These are phyloP conservation scores for Colletotrichum sp. DNA, from an alignment of 2,329 filamentous ascomycete genomes.

Conservation along the genomic window DNA sequence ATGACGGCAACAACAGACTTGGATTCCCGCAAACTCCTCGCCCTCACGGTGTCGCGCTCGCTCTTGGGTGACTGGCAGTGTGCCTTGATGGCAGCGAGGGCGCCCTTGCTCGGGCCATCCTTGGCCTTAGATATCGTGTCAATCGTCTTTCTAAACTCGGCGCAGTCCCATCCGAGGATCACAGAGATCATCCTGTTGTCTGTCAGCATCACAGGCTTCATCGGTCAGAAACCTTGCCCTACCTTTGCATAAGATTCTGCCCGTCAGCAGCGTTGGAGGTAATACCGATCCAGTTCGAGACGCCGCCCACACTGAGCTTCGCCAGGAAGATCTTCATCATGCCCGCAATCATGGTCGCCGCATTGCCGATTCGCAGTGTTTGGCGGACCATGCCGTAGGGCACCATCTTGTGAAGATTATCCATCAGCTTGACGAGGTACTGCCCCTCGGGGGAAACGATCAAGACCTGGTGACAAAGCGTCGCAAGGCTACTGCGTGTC, in stretches of 20 bases:
- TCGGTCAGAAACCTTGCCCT: neutral
- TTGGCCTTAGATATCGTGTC: conserved; percentile 69
- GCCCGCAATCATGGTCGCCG: conserved; percentile 80
- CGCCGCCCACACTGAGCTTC: conserved; percentile 75
- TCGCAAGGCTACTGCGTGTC: conserved; percentile 62
- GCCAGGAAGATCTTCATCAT: conserved; percentile 76
- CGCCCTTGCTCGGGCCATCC: conserved; percentile 62
- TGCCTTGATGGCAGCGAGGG: conserved; percentile 64
- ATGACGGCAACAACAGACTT: conserved; percentile 72
- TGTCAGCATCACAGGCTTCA: conserved; percentile 9
- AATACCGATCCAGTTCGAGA: conserved; percentile 82
- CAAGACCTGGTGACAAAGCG: conserved; percentile 76
- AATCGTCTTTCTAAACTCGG: conserved; percentile 70
- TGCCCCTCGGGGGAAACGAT: conserved; percentile 77
- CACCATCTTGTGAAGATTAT: conserved; percentile 72
- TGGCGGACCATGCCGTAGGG: conserved; percentile 77
- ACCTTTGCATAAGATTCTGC: conserved; percentile 78
- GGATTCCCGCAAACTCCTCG: conserved; percentile 52
- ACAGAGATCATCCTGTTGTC: conserved; percentile 70
- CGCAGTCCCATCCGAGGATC: conserved; percentile 74
- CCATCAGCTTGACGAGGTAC: conserved; percentile 73
- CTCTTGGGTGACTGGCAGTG: conserved; percentile 58
- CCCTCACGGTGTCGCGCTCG: conserved; percentile 64
- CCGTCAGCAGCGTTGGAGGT: conserved; percentile 76
- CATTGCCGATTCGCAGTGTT: conserved; percentile 78